Evolutionary conservation across 1,284 basidiomycete genomes (phyloP).

Genomic region (Hymenochaete sp.): DNA sequence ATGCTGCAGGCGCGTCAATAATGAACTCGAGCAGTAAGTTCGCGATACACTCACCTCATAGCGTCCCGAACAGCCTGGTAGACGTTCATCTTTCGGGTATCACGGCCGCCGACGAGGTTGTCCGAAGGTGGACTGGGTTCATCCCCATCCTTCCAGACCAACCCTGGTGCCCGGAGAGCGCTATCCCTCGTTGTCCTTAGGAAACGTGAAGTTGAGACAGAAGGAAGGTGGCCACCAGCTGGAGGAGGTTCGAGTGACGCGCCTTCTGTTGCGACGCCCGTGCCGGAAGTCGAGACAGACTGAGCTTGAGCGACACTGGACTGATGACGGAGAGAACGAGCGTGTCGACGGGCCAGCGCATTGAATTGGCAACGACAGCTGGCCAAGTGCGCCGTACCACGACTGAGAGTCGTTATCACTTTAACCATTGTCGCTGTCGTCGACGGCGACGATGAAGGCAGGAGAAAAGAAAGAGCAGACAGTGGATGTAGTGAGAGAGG

Average conservation of each 20-base stretch:
- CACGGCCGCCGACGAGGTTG: constrained; percentile 64
- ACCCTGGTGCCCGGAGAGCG: constrained; percentile 63
- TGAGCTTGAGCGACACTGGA: background rate
- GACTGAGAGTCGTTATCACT: background rate
- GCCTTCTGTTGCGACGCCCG: constrained; percentile 31
- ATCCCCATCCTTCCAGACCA: constrained; percentile 63
- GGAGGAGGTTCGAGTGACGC: constrained; percentile 57
- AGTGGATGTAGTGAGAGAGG: too few relatives aligned
- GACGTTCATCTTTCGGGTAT: constrained; percentile 85
- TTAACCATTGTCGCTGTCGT: background rate
- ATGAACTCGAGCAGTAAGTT: background rate
- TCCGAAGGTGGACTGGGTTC: constrained; percentile 32
- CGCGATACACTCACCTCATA: constrained; percentile 47
- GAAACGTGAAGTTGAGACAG: constrained; percentile 55
- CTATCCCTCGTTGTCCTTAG: constrained; percentile 56
- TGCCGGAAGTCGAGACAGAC: background rate
- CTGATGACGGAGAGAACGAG: background rate
- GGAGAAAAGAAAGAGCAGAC: background rate
- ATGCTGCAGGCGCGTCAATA: constrained; percentile 41
- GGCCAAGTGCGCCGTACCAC: background rate
- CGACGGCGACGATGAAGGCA: background rate
- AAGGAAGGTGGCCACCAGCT: constrained; percentile 64
- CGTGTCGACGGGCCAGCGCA: too few relatives aligned
- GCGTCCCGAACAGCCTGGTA: constrained; percentile 88
- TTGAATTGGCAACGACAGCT: too few relatives aligned